Evolutionary conservation across 1,139 yeast genomes (phyloP), one percentile per base, ranked within the genome.

Genomic region (Saccharomycopsis hybrid): DNA sequence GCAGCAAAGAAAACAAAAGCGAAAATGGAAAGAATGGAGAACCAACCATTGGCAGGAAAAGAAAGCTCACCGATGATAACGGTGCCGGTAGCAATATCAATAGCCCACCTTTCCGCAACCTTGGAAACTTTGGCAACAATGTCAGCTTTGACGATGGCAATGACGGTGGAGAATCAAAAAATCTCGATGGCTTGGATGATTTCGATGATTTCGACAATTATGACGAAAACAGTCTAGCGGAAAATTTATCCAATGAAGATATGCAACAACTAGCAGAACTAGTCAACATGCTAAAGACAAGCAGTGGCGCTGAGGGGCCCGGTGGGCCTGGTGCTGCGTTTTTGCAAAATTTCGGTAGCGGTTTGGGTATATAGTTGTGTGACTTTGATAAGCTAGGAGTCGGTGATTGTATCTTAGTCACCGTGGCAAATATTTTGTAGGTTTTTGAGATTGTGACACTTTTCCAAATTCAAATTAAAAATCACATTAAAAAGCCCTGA

Each of bases 311-410:
- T 36, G n/a, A 11, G 8, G 41, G 30, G 27, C 29, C 43, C 5
- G 47, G 36, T 25, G 33, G 11, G 9, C 41, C 47, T 9, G 47
- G 47, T 24, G 32, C 33, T 35, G 41, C 36, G 25, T 44, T 36
- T 43, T 43, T 43, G 24, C 39, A 32, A 5, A 32, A 25, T 25
- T 43, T 43, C n/a, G 13, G 7, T 36, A 36, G 18, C 18, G 18
- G 18, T 18, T 18, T 18, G 18, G 18, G 18, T 18, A 18, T 18
- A 18, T 18, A 18, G 18, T 18, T 18, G 18, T 18, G 18, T 18
- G 18, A 18, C 18, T 18, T 18, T 18, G 18, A 18, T 18, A 18
- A 18, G 18, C 18, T 18, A 18, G 18, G 18, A 18, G 18, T 18
- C 18, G 18, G 18, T 18, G 18, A 18, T 18, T 18, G 18, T 18